Base-by-base conservation (phyloP, 306 rosid genomes). In the Lagenaria siceraria region DNA sequence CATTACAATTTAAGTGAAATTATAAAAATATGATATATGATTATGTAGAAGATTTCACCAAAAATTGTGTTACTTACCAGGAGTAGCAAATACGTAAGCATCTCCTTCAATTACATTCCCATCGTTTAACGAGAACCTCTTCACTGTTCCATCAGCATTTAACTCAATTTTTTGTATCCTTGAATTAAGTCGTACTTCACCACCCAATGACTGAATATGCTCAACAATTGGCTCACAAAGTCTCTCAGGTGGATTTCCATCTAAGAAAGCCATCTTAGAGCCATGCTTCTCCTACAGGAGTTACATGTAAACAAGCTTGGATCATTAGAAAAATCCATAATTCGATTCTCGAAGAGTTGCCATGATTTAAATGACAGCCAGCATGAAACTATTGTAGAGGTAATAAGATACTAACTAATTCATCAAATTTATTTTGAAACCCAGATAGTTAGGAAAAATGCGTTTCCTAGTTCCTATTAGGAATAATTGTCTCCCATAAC, bases 211-310 rank as follows among this genome's bases (percentile, higher is more conserved):
- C 69, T 75, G 89, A 86, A 95, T 80, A 86, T 95, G 93, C 70
- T 95, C 90, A 35, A 87, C 98, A 81, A 95, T 83, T 18, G 98
- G 98, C 94, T 80, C 79, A 82, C 98, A 95, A 25, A 95, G 97
- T 87, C 98, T 92, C 87, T 95, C 98, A 0, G 98, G 98, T 40
- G 98, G 98, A 48, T 84, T 90, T 31, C 98, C 98, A 81, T 95
- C 98, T 85, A 95, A 88, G 86, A 95, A 95, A 75, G 98, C 98
- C 97, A 95, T 92, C 86, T 95, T 95, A 75, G 98, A 95, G 77
- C 98, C 98, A 78, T 95, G 96, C 83, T 95, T 95, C 87, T 95
- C 98, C 98, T 95, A 66, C 78, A 73, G 19, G 62, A 73, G 29
- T 73, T 73, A 52, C 77, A 73, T 11, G 61, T 27, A 9, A 25